Base-by-base conservation (phyloP, 169 alveolate genomes). In the Plasmodium coatneyi region DNA sequence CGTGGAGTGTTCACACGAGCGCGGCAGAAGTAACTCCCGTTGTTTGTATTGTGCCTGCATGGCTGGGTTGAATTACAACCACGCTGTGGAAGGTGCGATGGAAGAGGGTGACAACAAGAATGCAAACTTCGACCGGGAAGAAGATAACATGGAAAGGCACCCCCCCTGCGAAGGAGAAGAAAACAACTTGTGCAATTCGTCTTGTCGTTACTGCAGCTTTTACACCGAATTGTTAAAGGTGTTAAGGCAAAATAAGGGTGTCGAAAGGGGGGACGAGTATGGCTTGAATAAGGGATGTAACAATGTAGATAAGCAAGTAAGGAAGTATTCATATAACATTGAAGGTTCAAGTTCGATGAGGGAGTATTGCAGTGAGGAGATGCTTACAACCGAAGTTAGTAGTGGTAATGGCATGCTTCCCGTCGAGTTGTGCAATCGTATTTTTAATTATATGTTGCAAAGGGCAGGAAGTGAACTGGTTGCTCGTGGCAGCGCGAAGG, bases 11-110 rank as follows among this genome's bases (percentile, higher is more conserved):
- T 19, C 34, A 30, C 32, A 25, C 4, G 71, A 34, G 34, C 56
- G 54, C 1, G 78, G 80, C n/a, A 83, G 19, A 66, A 28, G 74
- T 71, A 80, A 71, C 34, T 16, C 82, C 7, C 36, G 32, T 10
- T 83, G 92, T 83, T 70, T 39, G 39, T 83, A 71, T 71, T 83
- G 92, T 28, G 14, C 74, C 12, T 83, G 76, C 34, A 83, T 83
- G 28, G 82, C 71, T 30, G 3, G 41, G 19, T n/a, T 32, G 60
- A 4, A 16, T 12, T 49, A 49, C 60, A 49, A 49, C 19, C 22
- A 16, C 25, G 7, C 0, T 12, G 60, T 49, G 60, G 60, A 49
- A 4, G 60, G 3, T 49, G 60, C 60, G 60, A 10, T 32, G 22
- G 32, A 34, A 74, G 54, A 5, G n/a, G 22, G 76, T 19, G 39